Conservation (phyloP, 768 basidiomycete genomes). For the Tylopilus sp. region DNA sequence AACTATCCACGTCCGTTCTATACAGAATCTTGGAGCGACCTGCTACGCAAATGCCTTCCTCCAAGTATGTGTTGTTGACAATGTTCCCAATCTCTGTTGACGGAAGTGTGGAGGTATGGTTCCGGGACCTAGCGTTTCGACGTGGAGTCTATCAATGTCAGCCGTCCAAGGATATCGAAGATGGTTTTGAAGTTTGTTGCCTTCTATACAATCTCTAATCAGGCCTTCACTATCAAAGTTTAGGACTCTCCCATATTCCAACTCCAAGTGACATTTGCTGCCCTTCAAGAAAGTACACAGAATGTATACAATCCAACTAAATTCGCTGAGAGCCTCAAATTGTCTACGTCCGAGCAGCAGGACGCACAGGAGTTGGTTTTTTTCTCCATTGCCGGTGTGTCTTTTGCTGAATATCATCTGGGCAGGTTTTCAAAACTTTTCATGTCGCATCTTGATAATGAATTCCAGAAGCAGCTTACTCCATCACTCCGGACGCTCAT, state of each 20-base stretch:
- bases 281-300: constrained; percentile 70
- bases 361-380: constrained; percentile 88
- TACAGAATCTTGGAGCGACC: constrained; percentile 91
- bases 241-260: constrained; percentile 80
- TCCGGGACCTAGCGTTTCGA: constrained; percentile 78
- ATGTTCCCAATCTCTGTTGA: constrained; percentile 3
- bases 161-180: constrained; percentile 48
- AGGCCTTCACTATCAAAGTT: not conserved
- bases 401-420: constrained; percentile 3
- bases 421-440: constrained; percentile 91
- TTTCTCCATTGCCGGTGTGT: not conserved
- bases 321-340: constrained; percentile 78
- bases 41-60: constrained; percentile 96
- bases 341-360: constrained; percentile 86
- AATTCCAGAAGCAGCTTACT: constrained; percentile 79
- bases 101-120: constrained; percentile 71
- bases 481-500: constrained; percentile 65
- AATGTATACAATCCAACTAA: constrained; percentile 79
- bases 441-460: constrained; percentile 81
- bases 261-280: constrained; percentile 79
- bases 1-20: not conserved
- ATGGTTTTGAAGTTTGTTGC: constrained; percentile 39
- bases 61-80: constrained; percentile 50
- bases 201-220: not conserved
- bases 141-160: constrained; percentile 78